Conservation (phyloP, 371 early-diverging fungal species). For the Entomophthora muscae region DNA sequence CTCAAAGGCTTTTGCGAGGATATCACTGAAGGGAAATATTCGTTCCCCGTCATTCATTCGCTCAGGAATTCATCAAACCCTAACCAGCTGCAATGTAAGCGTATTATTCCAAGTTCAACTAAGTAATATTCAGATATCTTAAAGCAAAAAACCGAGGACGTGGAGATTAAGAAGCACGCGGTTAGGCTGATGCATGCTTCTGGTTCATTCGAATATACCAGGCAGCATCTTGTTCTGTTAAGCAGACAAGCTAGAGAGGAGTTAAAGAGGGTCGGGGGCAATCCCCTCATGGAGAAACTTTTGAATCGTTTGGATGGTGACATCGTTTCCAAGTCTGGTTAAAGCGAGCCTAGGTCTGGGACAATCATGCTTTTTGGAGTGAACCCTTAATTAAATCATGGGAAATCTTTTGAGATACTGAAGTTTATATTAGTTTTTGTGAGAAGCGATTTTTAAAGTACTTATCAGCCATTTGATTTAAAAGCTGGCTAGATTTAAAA, state of each 20-base stretch:
- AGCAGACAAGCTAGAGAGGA: background rate
- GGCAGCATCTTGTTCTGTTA: background rate
- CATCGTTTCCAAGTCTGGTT: background rate
- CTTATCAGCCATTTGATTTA: background rate
- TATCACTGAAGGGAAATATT: slow-evolving; percentile 94
- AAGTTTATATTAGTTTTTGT: background rate
- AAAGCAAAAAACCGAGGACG: slow-evolving; percentile 57
- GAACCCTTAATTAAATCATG: background rate
- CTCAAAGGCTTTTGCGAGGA: slow-evolving; percentile 96
- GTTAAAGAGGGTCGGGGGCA: background rate
- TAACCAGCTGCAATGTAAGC: slow-evolving; percentile 42
- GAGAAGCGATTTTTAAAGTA: background rate
- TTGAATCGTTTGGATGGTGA: background rate
- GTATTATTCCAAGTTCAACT: background rate
- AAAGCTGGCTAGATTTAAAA: background rate
- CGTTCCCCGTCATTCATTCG: slow-evolving; percentile 82
- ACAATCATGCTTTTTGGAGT: background rate
- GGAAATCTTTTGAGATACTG: background rate
- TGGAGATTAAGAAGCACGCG: slow-evolving; percentile 74
- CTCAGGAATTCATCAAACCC: slow-evolving; percentile 41
- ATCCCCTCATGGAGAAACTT: background rate
- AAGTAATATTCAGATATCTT: slow-evolving; percentile 40
- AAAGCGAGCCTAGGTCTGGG: background rate
- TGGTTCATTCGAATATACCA: slow-evolving; percentile 4
- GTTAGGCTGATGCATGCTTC: slow-evolving; percentile 46